Percentiles rank a stretch among this genome's conserved stretches.
Evolutionary conservation across 768 basidiomycete genomes (phyloP).

Genomic region (Coprinellus micaceus): DNA sequence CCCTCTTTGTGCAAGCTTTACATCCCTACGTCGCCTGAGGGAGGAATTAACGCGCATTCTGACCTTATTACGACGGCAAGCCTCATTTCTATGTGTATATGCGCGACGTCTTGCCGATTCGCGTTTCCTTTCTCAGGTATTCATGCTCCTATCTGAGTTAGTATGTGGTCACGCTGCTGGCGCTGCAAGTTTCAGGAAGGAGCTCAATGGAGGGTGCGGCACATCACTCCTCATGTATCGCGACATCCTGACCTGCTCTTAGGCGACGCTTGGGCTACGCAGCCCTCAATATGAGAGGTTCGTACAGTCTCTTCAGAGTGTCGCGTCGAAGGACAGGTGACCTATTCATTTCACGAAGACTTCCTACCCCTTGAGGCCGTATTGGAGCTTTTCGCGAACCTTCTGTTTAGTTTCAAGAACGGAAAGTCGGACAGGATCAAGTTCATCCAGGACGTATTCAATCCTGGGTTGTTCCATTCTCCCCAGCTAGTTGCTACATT

Average conservation of each 20-base stretch:
- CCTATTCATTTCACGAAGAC: too few species aligned
- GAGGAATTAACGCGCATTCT: slow-evolving; percentile 5
- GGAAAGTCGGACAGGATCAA: slow-evolving; percentile 28
- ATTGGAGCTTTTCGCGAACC: slow-evolving; percentile 51
- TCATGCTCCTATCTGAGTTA: slow-evolving; percentile 48
- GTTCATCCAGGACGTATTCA: slow-evolving; percentile 53
- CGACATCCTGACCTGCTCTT: not conserved
- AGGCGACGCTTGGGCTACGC: slow-evolving; percentile 47
- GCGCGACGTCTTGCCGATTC: slow-evolving; percentile 13
- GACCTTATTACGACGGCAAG: slow-evolving; percentile 25
- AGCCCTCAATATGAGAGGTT: slow-evolving; percentile 48
- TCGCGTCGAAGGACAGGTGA: too few species aligned
- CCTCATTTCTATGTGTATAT: slow-evolving; percentile 1
- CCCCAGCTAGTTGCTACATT: slow-evolving; percentile 38
- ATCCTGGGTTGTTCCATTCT: slow-evolving; percentile 33
- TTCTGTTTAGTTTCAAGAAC: slow-evolving; percentile 44
- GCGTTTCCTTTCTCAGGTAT: slow-evolving; percentile 37
- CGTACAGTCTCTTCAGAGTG: not conserved
- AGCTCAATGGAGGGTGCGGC: slow-evolving; percentile 48
- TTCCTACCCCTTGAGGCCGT: slow-evolving; percentile 56
- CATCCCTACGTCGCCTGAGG: slow-evolving; percentile 17
- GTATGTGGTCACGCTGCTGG: slow-evolving; percentile 38
- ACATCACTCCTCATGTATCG: not conserved
- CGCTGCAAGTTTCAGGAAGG: slow-evolving; percentile 43
- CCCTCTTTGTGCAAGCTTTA: slow-evolving; percentile 16